These are phyloP conservation scores for Ustilago xerochloae DNA, from an alignment of 1,284 basidiomycete genomes.

Conservation along the genomic window DNA sequence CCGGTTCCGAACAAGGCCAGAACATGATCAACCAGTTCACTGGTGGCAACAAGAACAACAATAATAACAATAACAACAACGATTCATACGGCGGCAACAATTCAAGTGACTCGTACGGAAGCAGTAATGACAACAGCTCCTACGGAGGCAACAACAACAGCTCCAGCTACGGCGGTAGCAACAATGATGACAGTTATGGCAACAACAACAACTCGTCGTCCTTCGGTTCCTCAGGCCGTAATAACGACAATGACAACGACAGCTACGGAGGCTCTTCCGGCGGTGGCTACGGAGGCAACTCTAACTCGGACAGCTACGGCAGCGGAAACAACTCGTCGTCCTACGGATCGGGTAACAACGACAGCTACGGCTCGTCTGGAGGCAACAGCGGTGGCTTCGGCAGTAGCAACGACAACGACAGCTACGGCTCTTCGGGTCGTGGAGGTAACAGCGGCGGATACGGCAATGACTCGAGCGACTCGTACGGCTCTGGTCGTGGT, in stretches of 20 bases:
- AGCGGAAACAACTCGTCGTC: constrained; percentile 11
- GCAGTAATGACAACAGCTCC: constrained; percentile 12
- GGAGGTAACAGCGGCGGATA: constrained; percentile 11
- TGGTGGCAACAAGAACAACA: constrained; percentile 44
- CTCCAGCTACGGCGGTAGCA: background rate
- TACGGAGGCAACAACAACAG: constrained; percentile 4
- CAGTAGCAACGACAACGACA: constrained; percentile 4
- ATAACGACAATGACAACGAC: constrained; percentile 16
- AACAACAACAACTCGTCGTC: constrained; percentile 6
- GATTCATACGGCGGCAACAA: constrained; percentile 12
- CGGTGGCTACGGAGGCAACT: constrained; percentile 6
- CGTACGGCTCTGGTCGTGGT: constrained; percentile 1
- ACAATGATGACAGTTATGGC: constrained; percentile 19
- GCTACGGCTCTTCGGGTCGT: background rate
- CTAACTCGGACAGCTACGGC: constrained; percentile 1
- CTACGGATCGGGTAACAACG: constrained; percentile 17
- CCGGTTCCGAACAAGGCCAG: constrained; percentile 49
- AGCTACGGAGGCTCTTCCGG: constrained; percentile 7
- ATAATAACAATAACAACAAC: constrained; percentile 29
- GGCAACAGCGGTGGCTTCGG: constrained; percentile 2
- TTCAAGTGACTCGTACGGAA: background rate
- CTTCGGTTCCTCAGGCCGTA: background rate
- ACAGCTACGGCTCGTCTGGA: constrained; percentile 6
- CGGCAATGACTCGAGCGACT: constrained; percentile 6
- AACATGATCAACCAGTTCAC: constrained; percentile 42